Percentiles rank a stretch among this genome's conserved stretches.
phyloP scores from a whole-genome alignment of 371 early-diverging fungal genomes.

The Cokeromyces recurvatus region DNA sequence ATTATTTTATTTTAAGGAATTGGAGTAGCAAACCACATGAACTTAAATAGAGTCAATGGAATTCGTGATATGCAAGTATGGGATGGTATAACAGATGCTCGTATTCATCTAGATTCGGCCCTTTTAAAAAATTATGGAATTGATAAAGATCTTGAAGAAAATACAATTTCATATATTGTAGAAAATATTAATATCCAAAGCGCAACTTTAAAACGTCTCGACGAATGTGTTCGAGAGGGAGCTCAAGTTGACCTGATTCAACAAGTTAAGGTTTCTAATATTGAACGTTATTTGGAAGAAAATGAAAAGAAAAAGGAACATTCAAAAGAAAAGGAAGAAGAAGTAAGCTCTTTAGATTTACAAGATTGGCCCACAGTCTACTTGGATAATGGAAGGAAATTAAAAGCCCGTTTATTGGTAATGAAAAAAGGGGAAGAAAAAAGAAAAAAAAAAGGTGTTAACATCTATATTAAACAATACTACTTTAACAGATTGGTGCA shows the following conservation, averaged over 20 bases:
- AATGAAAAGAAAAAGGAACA: not conserved
- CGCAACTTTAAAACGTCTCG: constrained; percentile 43
- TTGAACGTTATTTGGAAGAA: constrained; percentile 13
- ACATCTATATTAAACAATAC: too few species aligned
- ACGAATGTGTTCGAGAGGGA: constrained; percentile 30
- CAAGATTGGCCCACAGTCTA: constrained; percentile 63
- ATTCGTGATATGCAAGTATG: constrained; percentile 70
- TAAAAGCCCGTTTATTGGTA: constrained; percentile 58
- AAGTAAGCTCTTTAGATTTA: constrained; percentile 19
- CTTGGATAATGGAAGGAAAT: constrained; percentile 49
- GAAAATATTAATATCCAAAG: constrained; percentile 49
- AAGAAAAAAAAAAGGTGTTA: too few species aligned
- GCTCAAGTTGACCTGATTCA: constrained; percentile 48
- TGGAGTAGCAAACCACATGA: constrained; percentile 61
- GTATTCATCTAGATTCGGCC: constrained; percentile 57
- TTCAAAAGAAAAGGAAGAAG: constrained; percentile 1
- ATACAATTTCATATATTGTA: constrained; percentile 53
- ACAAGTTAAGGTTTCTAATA: constrained; percentile 52
- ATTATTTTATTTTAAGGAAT: constrained; percentile 37
- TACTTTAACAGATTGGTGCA: constrained; percentile 70
- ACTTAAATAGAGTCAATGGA: constrained; percentile 44
- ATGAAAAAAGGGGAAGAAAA: not conserved
- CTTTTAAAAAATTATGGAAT: constrained; percentile 13
- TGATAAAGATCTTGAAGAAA: constrained; percentile 1
- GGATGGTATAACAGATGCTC: constrained; percentile 70